Base-by-base conservation (phyloP, 1,284 basidiomycete species). In the Leccinum angustisporum region DNA sequence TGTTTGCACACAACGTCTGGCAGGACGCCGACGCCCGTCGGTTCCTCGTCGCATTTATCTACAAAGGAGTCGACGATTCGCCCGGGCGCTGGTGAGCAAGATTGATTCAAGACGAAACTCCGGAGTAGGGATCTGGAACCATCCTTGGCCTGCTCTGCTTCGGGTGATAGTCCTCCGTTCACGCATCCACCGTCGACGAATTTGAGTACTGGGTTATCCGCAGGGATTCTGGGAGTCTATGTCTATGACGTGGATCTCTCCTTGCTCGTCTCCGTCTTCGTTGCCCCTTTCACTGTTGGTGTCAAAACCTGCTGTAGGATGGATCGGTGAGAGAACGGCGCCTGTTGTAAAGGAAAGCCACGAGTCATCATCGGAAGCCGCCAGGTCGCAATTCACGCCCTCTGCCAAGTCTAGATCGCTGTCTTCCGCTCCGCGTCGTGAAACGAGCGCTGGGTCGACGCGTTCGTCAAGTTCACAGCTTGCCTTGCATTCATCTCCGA, bases 211-310 rank as follows among this genome's bases (percentile, higher is more conserved):
- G 69, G 50, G 6, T 58, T 65, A 74, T 65, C 56, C 65, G 27
- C 71, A 73, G 5, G 70, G 72, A n/a, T 74, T 74, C 50, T 73
- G 72, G 72, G 71, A 73, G 21, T 58, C 69, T 14, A 38, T 63
- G 30, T 27, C 27, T 27, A 27, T 27, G 27, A 58, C 51, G 6
- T 62, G 63, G 9, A 13, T 62, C 5, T 73, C 69, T 9, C 67
- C 70, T 27, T 70, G 58, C 18, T 70, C 62, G n/a, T 72, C 68
- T 16, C 65, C 55, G 21, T 68, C 66, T 33, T 69, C 65, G 1
- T 59, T 61, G 11, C 59, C 71, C 18, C 18, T 66, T 46, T 70
- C 67, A 10, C 60, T 59, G 1, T 67, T 60, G 38, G 59, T 63
- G 34, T 56, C 60, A 6, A 54, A 60, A 18, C 48, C 16, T 1